Base-by-base conservation (phyloP, 306 rosid genomes). In the Lathyrus aphaca region DNA sequence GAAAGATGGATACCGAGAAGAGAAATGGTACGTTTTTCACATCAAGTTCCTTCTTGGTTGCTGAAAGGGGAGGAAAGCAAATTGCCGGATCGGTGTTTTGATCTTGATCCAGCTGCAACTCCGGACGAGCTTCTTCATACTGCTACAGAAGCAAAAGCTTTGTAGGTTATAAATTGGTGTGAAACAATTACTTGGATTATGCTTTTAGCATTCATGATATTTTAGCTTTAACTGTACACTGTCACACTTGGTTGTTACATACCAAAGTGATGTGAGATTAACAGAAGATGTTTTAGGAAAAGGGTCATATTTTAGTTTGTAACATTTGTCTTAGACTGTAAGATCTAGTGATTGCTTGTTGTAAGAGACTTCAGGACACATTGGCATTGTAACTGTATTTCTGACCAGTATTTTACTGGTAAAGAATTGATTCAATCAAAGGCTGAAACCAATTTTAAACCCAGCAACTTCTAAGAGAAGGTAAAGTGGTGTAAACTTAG, bases 41-140 rank as follows among this genome's bases (percentile, higher is more conserved):
- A 95, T 77, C 99, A 86, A 86, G 99, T 95, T 37, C 99, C 99
- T 3, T 84, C 97, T 19, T 89, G 91, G 89, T 77, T 82, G 72
- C 88, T 95, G 16, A 78, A 81, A 43, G 85, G 82, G 71, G 91
- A 81, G 69, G 90, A 84, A 30, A 53, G 54, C 61, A 71, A 85
- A 74, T 76, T 95, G 73, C 89, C 95, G 1, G 97, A 78, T 42
- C 81, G 82, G 71, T 89, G 95, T 70, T 95, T 96, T 96, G 99
- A 95, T 70, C 91, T 91, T 6, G 99, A 91, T 74, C 97, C 97
- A 0, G 99, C 99, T 35, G 99, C 99, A 49, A 95, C 97, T 64
- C 97, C 99, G 5, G 97, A 95, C 18, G 99, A 87, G 35, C 92
- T 91, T 67, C 99, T 95, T 82, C 92, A 89, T 68, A 81, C 85